phyloP scores from a whole-genome alignment of 2,329 filamentous ascomycete species.

The Fusarium oxysporum region DNA sequence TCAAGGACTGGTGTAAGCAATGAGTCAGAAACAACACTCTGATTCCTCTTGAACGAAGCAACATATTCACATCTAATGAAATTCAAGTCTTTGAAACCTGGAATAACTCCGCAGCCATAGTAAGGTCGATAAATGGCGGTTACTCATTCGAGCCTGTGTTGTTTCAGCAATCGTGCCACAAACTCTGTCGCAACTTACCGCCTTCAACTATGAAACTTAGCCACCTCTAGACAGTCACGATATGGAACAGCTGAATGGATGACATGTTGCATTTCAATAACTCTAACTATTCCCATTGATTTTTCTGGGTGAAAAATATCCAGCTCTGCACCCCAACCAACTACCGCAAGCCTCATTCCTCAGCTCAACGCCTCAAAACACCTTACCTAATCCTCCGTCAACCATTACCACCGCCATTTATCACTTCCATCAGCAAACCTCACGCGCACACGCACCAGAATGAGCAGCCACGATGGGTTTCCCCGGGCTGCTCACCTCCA shows the following conservation, averaged over 20 bases:
- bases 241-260: neutral
- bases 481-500: conserved; percentile 59
- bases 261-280: neutral
- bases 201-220: neutral
- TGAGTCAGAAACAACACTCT: neutral
- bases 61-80: neutral
- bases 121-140: neutral
- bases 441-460: conserved; percentile 40
- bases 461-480: conserved; percentile 62
- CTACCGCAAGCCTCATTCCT: conserved; percentile 19
- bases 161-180: neutral
- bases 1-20: neutral
- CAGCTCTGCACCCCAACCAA: neutral
- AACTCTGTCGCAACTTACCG: neutral
- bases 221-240: neutral
- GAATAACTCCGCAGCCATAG: neutral
- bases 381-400: conserved; percentile 32
- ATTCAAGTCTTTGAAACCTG: neutral
- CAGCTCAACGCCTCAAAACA: conserved; percentile 7
- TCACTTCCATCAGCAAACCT: conserved; percentile 3
- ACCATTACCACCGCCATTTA: conserved; percentile 18
- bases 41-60: neutral
- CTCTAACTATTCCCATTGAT: neutral
- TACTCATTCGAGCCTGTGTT: neutral
- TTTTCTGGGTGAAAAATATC: neutral